Evolutionary conservation across 768 basidiomycete genomes (phyloP), one percentile per base, ranked within the genome.

Genomic region (Leucocoprinus birnbaumii): DNA sequence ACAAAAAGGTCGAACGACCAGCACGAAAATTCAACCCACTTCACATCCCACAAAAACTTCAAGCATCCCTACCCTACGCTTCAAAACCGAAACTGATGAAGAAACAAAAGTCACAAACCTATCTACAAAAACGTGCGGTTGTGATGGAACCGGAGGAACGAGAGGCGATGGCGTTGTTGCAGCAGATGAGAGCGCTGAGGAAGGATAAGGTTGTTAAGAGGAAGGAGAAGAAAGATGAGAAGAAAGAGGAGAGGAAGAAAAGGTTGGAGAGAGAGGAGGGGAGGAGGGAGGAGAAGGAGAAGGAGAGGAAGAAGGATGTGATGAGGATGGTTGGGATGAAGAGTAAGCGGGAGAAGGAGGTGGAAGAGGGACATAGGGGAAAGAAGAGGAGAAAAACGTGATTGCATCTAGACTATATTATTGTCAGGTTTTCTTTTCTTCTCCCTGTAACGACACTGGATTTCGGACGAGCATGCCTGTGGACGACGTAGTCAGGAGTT

Each of bases 81-180:
- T 89, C 91, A 31, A 99, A 99, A 70, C 91, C 94, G 18, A 90
- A 89, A 69, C 67, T 87, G 35, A 87, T 90, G 80, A 80, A 81
- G 61, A 78, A 88, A 7, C 94, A 93, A 70, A 71, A 75, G 34
- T 73, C 73, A 53, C 76, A 80, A 67, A 94, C 94, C n/a, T 97
- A 98, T 70, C 71, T 98, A 66, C 92, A 94, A 70, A 92, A 91
- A 69, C 86, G 97, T 11, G 94, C 96, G 1, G 94, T 98, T 22
- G 86, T 99, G 43, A 81, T 98, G 79, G 91, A 96, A 65, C 91
- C 92, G 1, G 94, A 96, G 66, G 97, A 98, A 76, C 93, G 89
- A 78, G 89, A 85, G 66, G 95, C 97, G 0, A 73, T 98, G 18
- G 87, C 91, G 37, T 72, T 98, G 37, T 67, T 99, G 67, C 96